Percentiles rank a stretch among this genome's conserved stretches.
These are phyloP conservation scores for Lagenidium sp. DNA, from an alignment of 352 stramenopile genomes.

Conservation along the genomic window DNA sequence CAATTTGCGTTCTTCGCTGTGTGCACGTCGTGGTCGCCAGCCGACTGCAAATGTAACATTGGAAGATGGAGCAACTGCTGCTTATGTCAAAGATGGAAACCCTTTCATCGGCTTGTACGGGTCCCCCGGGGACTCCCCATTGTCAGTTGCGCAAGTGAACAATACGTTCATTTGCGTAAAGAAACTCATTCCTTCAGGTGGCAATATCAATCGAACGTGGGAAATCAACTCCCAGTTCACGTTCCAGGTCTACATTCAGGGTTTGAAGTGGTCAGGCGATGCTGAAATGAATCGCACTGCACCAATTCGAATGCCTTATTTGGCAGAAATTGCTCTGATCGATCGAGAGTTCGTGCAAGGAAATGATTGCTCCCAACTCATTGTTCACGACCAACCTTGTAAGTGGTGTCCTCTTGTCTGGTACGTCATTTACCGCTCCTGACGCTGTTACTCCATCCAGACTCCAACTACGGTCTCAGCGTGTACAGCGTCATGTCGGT, in stretches of 20 bases:
- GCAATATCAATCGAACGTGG: constrained; percentile 47
- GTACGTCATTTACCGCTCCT: too few species aligned
- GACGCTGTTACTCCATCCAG: constrained; percentile 1
- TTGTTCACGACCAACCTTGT: constrained; percentile 58
- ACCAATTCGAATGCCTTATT: constrained; percentile 27
- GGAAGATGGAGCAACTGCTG: constrained; percentile 19
- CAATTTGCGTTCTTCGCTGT: constrained; percentile 44
- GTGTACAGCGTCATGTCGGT: constrained; percentile 86
- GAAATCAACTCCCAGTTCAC: constrained; percentile 58
- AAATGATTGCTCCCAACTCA: constrained; percentile 57
- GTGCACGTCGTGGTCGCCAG: constrained; percentile 32
- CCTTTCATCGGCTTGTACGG: constrained; percentile 66
- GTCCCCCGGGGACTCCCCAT: constrained; percentile 33
- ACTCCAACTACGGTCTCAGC: constrained; percentile 33
- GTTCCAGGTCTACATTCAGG: constrained; percentile 67
- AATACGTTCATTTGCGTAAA: constrained; percentile 69
- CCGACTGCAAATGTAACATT: constrained; percentile 45
- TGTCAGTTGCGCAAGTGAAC: constrained; percentile 45
- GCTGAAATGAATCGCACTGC: constrained; percentile 7
- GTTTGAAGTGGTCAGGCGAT: constrained; percentile 27
- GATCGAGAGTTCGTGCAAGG: constrained; percentile 38
- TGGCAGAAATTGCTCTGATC: constrained; percentile 55
- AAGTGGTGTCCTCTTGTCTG: too few species aligned
- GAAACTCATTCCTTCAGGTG: constrained; percentile 52
- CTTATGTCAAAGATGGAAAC: constrained; percentile 69